Evolutionary conservation across 2,329 filamentous ascomycete species (phyloP).

Genomic region (Fusarium drepaniforme): DNA sequence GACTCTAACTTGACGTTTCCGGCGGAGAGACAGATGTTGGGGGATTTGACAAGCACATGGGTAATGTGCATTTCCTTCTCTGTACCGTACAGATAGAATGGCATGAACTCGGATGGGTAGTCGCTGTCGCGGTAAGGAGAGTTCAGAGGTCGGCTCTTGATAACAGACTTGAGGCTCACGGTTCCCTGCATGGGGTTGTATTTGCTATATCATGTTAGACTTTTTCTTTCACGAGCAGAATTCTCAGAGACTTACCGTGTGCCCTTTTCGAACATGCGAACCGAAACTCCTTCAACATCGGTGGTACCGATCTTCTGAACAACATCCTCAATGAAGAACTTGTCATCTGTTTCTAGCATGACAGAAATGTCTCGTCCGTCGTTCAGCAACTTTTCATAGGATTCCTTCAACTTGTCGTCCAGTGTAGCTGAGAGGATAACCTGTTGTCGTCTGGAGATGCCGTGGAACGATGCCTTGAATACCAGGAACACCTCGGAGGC

Average conservation of each 20-base stretch:
- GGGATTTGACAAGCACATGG: constrained; percentile 56
- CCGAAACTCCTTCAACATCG: background rate
- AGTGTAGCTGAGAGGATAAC: constrained; percentile 45
- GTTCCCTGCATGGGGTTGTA: constrained; percentile 40
- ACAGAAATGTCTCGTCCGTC: constrained; percentile 18
- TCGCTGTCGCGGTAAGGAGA: constrained; percentile 47
- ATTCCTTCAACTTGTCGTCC: background rate
- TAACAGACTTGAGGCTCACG: constrained; percentile 36
- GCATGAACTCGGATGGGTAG: constrained; percentile 54
- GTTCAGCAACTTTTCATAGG: background rate
- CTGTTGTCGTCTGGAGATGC: constrained; percentile 49
- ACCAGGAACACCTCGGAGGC: constrained; percentile 52
- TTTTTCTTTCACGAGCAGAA: background rate
- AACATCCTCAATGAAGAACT: background rate
- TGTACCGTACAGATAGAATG: constrained; percentile 59
- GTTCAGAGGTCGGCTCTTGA: constrained; percentile 53
- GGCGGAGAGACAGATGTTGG: constrained; percentile 54
- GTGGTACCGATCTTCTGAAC: background rate
- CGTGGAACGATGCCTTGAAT: constrained; percentile 56
- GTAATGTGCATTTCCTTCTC: constrained; percentile 53
- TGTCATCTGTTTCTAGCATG: constrained; percentile 26
- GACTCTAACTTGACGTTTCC: constrained; percentile 28
- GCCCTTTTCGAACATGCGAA: constrained; percentile 18
- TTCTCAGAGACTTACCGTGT: background rate
- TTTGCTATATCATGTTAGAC: constrained; percentile 1